Conservation (phyloP, 208 protist species). For the Leishmania guyanensis region DNA sequence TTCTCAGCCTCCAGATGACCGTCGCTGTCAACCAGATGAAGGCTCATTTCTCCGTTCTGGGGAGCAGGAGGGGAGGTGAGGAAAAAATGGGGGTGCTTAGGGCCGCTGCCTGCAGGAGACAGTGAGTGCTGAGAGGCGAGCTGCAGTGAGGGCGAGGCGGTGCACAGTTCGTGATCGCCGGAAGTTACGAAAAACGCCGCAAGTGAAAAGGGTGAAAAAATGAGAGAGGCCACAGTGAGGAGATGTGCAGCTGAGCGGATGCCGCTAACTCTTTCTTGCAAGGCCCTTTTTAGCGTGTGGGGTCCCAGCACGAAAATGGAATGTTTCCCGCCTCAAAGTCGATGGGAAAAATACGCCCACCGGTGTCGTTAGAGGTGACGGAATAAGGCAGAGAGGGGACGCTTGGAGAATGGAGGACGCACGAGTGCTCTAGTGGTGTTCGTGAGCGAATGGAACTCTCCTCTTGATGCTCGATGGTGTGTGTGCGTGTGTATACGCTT, state of each 20-base stretch:
- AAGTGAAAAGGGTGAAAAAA: constrained; percentile 22
- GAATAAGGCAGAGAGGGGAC: not conserved
- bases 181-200: not conserved
- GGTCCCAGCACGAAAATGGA: not conserved
- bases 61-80: not conserved
- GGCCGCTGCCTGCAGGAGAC: not conserved
- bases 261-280: not conserved
- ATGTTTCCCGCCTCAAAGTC: not conserved
- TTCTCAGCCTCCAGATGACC: constrained; percentile 59
- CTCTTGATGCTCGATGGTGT: not conserved
- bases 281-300: not conserved
- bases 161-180: not conserved
- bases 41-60: constrained; percentile 24
- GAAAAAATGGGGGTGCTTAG: constrained; percentile 3
- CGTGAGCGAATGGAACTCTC: not conserved
- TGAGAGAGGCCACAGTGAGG: not conserved
- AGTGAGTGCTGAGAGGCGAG: constrained; percentile 1
- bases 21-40: constrained; percentile 74
- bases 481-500: not conserved
- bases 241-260: not conserved
- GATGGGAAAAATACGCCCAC: not conserved
- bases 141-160: not conserved
- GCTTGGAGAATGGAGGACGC: not conserved
- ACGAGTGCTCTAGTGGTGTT: not conserved
- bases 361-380: not conserved